A percentile compares a stretch with the other conserved stretches of the same genome.
Evolutionary conservation across 1,139 yeast species (phyloP).

Genomic region (Nakaseomyces nivariensis): DNA sequence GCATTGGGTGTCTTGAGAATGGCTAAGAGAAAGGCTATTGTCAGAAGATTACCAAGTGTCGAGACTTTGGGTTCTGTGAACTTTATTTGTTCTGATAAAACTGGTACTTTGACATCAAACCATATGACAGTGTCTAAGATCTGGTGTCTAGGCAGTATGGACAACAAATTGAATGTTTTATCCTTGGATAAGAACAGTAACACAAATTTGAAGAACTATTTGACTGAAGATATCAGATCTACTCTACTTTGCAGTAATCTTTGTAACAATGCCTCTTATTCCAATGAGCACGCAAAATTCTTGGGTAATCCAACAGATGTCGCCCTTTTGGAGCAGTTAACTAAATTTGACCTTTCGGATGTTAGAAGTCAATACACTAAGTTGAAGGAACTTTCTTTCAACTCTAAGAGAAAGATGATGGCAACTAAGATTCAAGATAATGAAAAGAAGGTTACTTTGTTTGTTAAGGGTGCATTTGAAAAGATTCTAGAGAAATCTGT

Average conservation of each 20-base stretch:
- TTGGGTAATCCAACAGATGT: constrained; percentile 93
- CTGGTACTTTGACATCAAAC: constrained; percentile 90
- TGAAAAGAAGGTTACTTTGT: constrained; percentile 50
- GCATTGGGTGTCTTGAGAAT: constrained; percentile 91
- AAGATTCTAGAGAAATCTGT: constrained; percentile 55
- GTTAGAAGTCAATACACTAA: constrained; percentile 43
- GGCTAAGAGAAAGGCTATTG: constrained; percentile 91
- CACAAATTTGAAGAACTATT: constrained; percentile 35
- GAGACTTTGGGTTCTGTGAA: constrained; percentile 94
- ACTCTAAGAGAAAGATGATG: constrained; percentile 80
- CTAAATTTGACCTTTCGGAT: constrained; percentile 65
- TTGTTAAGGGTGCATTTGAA: constrained; percentile 86
- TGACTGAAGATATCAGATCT: constrained; percentile 43
- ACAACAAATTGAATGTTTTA: constrained; percentile 37
- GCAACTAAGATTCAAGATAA: constrained; percentile 46
- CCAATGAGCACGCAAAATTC: constrained; percentile 58
- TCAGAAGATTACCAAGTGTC: constrained; percentile 84
- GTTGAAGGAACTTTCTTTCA: constrained; percentile 70
- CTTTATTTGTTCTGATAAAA: constrained; percentile 89
- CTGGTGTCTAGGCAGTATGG: constrained; percentile 64
- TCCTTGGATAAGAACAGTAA: constrained; percentile 41
- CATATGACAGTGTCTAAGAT: constrained; percentile 85
- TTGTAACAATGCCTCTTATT: constrained; percentile 72
- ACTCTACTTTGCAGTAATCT: constrained; percentile 61
- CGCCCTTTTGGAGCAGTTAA: constrained; percentile 69